Base-by-base conservation (phyloP, 2,329 filamentous ascomycete genomes). In the Dryadomyces sulphureus region DNA sequence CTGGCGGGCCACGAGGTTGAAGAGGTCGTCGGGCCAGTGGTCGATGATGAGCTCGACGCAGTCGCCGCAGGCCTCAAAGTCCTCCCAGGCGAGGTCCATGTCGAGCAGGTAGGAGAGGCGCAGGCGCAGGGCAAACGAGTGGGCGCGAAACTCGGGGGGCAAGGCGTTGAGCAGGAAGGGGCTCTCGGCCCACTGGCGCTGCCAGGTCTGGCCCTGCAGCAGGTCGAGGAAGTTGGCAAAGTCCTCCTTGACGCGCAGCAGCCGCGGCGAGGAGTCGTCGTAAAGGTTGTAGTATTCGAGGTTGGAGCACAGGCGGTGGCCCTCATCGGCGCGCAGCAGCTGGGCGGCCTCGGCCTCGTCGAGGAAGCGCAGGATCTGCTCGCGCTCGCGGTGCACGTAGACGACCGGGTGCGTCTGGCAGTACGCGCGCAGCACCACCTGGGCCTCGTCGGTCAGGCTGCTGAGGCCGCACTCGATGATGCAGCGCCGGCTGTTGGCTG, bases 251-350 rank as follows among this genome's bases (percentile, higher is more conserved):
- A 66, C 73, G 48, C 70, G 61, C 46, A 82, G 75, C 3, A 84
- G 62, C 7, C 60, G 65, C 17, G 34, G 34, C 17, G 76, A 79
- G 5, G 79, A 63, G 21, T 59, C 60, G 42, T 66, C 67, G 50
- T 77, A 72, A 12, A 82, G 64, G 53, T 84, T 85, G 63, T 75
- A 84, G 57, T 82, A 86, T 56, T 86, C 81, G 45, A 81, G 67
- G 51, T 84, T 86, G 11, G 79, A 78, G 59, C 77, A 81, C 6
- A 66, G 64, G 45, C 79, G 69, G 53, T 82, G 74, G 30, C 73
- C 69, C 27, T 67, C 64, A 44, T 73, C 70, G 21, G 68, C 70
- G 25, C 66, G 63, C 3, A 83, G 63, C 35, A 82, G 68, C 45
- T 73, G 72, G 46, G 72, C 65, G 11, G 79, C 69, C 38, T 73